Conservation (phyloP, 495 filamentous ascomycete genomes). For the Clavariopsis aquatica region DNA sequence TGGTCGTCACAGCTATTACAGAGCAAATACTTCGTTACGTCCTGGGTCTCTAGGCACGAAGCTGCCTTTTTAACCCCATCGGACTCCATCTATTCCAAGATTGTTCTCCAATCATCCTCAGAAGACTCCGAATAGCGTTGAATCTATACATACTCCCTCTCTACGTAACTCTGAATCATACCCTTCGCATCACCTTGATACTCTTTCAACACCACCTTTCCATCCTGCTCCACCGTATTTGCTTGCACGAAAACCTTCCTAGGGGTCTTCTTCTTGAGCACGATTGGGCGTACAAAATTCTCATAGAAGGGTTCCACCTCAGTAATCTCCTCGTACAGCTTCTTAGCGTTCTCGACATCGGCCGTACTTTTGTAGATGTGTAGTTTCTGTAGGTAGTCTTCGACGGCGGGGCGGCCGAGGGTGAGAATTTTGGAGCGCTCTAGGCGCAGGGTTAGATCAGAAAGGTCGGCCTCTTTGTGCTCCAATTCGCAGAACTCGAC, state of each 20-base stretch:
- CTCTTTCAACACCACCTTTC: constrained; percentile 77
- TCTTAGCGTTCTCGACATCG: constrained; percentile 71
- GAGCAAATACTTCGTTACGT: too few relatives aligned
- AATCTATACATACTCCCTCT: constrained; percentile 58
- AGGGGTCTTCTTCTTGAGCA: constrained; percentile 83
- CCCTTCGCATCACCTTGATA: constrained; percentile 86
- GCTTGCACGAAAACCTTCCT: constrained; percentile 96
- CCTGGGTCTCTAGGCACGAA: too few relatives aligned
- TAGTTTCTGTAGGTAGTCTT: constrained; percentile 84
- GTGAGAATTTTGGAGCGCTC: constrained; percentile 80
- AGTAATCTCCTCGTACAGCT: constrained; percentile 81
- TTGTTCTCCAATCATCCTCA: too few relatives aligned
- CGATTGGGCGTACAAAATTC: constrained; percentile 71
- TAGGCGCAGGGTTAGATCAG: constrained; percentile 75
- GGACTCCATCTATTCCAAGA: too few relatives aligned
- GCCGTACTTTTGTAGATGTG: constrained; percentile 92
- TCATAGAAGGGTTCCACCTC: constrained; percentile 79
- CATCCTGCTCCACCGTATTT: constrained; percentile 76
- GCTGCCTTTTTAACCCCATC: too few relatives aligned
- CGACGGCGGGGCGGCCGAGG: constrained; percentile 67
- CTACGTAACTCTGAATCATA: constrained; percentile 87
- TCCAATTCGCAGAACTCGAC: constrained; percentile 79
- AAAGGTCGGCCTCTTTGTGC: constrained; percentile 71
- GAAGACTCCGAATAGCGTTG: too few relatives aligned
- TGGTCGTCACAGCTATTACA: too few relatives aligned